Conservation (phyloP, 2,329 filamentous ascomycete species). For the Alternaria sp. region DNA sequence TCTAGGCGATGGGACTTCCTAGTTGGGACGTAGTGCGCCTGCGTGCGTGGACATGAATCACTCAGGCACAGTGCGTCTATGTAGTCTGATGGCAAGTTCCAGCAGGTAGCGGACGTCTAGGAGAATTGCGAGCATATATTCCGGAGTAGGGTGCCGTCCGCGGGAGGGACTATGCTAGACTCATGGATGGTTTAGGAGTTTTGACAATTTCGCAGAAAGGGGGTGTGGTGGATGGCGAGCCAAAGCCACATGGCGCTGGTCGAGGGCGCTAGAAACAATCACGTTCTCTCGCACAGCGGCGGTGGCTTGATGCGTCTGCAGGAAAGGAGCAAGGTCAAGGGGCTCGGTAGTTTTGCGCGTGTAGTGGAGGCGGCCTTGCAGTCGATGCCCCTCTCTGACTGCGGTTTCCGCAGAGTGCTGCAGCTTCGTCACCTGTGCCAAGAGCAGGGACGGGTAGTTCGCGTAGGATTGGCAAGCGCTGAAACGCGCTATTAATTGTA, state of each 20-base stretch:
- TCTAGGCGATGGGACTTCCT: not conserved
- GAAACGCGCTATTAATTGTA: constrained; percentile 29
- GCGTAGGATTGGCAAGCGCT: constrained; percentile 23
- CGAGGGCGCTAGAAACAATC: constrained; percentile 8
- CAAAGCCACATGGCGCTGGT: constrained; percentile 2
- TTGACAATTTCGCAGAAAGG: constrained; percentile 4
- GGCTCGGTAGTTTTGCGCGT: not conserved
- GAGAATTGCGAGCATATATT: not conserved
- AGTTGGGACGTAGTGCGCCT: constrained; percentile 2
- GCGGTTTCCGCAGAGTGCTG: not conserved
- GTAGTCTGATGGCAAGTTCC: not conserved
- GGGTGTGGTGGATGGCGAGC: constrained; percentile 2
- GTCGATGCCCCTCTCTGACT: constrained; percentile 7
- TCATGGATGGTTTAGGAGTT: not conserved
- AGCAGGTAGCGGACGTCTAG: not conserved
- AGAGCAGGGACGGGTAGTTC: constrained; percentile 14
- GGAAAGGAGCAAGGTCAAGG: constrained; percentile 6
- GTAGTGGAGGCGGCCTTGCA: constrained; percentile 3
- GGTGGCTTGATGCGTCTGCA: not conserved
- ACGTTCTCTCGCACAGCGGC: not conserved
- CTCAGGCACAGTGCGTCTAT: not conserved
- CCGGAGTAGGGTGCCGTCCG: not conserved
- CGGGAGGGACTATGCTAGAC: not conserved
- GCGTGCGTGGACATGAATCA: constrained; percentile 1
- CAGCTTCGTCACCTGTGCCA: constrained; percentile 20